A percentile compares a stretch with the other conserved stretches of the same genome.
Conservation (phyloP, 805 yeast genomes). For the Yamadazyma laniorum region DNA sequence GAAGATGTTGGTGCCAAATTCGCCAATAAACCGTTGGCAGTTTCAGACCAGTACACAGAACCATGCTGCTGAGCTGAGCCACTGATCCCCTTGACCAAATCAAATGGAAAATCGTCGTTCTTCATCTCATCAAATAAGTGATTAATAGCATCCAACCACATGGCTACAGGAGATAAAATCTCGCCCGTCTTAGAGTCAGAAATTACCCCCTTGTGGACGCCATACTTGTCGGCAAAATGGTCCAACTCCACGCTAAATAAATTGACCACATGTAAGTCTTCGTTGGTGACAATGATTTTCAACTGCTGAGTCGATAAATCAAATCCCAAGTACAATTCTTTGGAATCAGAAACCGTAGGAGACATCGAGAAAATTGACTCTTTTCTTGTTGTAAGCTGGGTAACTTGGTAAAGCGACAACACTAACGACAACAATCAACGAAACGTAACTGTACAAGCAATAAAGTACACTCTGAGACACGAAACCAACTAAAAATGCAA, state of each 20-base stretch:
- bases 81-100: constrained; percentile 59
- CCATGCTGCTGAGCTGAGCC: constrained; percentile 96
- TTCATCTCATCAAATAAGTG: constrained; percentile 53
- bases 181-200: constrained; percentile 51
- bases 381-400: constrained; percentile 50
- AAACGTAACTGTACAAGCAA: constrained; percentile 39
- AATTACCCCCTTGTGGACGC: constrained; percentile 70
- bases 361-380: constrained; percentile 47
- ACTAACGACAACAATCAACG: constrained; percentile 29
- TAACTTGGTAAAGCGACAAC: constrained; percentile 54
- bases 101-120: constrained; percentile 53
- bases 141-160: constrained; percentile 88
- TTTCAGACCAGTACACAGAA: constrained; percentile 71
- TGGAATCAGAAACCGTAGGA: constrained; percentile 18
- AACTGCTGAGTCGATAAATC: constrained; percentile 90
- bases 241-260: constrained; percentile 75
- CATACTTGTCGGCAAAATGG: constrained; percentile 51
- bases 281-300: constrained; percentile 67
- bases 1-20: constrained; percentile 29
- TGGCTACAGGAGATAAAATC: constrained; percentile 75
- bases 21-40: constrained; percentile 42
- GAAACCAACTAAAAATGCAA: constrained; percentile 50
- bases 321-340: constrained; percentile 58
- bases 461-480: constrained; percentile 42
- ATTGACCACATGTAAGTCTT: constrained; percentile 48